These are phyloP conservation scores for Sporothrix protearum DNA, from an alignment of 2,329 filamentous ascomycete species.

Conservation along the genomic window DNA sequence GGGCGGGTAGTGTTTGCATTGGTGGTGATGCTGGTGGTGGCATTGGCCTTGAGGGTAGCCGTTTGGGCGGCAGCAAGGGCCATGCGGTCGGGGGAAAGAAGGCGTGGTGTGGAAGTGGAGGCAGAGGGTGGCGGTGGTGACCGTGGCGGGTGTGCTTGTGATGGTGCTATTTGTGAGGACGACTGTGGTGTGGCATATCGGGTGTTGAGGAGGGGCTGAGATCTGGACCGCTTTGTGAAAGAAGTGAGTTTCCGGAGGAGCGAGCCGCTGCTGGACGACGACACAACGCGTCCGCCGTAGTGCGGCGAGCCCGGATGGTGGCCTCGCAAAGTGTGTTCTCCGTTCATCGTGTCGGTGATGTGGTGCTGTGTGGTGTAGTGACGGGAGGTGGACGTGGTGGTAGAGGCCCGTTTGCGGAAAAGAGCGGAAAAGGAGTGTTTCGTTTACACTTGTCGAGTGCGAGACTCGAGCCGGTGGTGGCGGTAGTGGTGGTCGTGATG, in stretches of 20 bases:
- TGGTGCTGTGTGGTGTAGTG: not conserved
- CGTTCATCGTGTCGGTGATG: constrained; percentile 3
- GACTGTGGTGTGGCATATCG: not conserved
- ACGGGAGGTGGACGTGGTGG: not conserved
- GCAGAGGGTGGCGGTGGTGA: not conserved
- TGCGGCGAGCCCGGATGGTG: constrained; percentile 18
- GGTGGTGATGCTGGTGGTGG: constrained; percentile 12
- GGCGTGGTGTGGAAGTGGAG: not conserved
- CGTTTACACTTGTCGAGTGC: not conserved
- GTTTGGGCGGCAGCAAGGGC: constrained; percentile 18
- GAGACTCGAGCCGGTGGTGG: not conserved
- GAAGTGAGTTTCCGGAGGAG: constrained; percentile 20
- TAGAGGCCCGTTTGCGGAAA: not conserved
- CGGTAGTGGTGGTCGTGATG: not conserved
- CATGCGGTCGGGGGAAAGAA: not conserved
- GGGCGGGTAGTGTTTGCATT: constrained; percentile 1
- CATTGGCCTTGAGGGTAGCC: constrained; percentile 13
- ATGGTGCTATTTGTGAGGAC: not conserved
- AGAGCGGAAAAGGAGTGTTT: not conserved
- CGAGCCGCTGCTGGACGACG: constrained; percentile 20
- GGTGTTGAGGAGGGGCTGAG: not conserved
- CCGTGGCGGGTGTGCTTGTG: not conserved
- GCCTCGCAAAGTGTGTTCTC: not conserved
- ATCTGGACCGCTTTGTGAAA: constrained; percentile 12
- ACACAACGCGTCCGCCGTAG: not conserved